Conservation (phyloP, 768 basidiomycete genomes). For the Boletellus emodensis region DNA sequence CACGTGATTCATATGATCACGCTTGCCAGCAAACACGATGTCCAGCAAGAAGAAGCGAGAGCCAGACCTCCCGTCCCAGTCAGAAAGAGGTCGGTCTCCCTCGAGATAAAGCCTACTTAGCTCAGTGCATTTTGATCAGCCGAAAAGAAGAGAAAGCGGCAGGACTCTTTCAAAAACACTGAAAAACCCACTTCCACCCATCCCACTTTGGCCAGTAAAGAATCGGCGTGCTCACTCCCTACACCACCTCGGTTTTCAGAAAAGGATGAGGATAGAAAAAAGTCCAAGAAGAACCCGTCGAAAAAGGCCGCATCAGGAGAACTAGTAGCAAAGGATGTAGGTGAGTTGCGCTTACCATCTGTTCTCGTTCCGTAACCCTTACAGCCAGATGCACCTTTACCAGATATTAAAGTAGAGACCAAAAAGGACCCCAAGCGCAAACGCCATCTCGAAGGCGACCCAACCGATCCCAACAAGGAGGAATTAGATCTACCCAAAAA, state of each 20-base stretch:
- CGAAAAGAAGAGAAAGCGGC: conserved; percentile 36
- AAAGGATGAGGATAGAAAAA: too few relatives aligned
- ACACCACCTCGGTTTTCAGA: too few relatives aligned
- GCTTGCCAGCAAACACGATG: not conserved
- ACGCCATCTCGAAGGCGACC: conserved; percentile 7
- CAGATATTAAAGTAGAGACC: conserved; percentile 7
- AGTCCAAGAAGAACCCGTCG: too few relatives aligned
- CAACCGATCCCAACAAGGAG: not conserved
- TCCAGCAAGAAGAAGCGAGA: not conserved
- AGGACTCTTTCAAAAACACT: not conserved
- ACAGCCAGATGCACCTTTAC: not conserved
- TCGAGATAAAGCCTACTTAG: conserved; percentile 2
- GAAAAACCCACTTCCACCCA: not conserved
- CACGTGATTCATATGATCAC: not conserved
- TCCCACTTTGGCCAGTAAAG: not conserved
- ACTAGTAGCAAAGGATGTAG: not conserved
- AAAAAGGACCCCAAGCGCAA: conserved; percentile 28
- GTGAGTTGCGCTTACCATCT: not conserved
- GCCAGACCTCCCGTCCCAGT: conserved; percentile 5
- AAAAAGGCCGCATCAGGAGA: too few relatives aligned
- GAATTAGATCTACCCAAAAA: conserved; percentile 18
- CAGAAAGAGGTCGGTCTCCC: conserved; percentile 20
- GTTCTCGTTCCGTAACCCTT: not conserved
- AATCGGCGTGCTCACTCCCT: too few relatives aligned
- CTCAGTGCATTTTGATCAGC: not conserved